Percentiles rank a stretch among this genome's conserved stretches.
These are phyloP conservation scores for Suhomyces coccinellae DNA, from an alignment of 1,139 yeast genomes.

Conservation along the genomic window DNA sequence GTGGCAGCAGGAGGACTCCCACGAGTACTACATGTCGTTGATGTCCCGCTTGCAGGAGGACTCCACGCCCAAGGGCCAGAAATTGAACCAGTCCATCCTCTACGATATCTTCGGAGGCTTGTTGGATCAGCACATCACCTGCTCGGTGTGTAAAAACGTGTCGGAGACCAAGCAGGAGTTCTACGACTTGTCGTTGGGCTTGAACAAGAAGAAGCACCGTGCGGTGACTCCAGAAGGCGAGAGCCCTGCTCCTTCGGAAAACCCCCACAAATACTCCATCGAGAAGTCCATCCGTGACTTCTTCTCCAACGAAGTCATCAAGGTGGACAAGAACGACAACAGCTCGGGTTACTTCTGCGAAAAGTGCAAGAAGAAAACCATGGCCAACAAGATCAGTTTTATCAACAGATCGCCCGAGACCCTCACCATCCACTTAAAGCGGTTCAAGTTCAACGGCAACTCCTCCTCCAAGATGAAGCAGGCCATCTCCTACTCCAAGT, in stretches of 20 bases:
- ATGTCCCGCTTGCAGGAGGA: constrained; percentile 89
- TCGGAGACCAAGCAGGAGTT: constrained; percentile 93
- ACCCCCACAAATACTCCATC: constrained; percentile 53
- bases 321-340: constrained; percentile 60
- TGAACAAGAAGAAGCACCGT: constrained; percentile 47
- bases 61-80: constrained; percentile 82
- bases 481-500: constrained; percentile 76
- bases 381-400: constrained; percentile 73
- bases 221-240: constrained; percentile 4
- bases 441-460: constrained; percentile 83
- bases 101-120: constrained; percentile 95
- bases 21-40: constrained; percentile 91
- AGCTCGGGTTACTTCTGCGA: constrained; percentile 81
- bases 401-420: constrained; percentile 88
- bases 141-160: constrained; percentile 74
- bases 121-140: constrained; percentile 78
- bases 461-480: constrained; percentile 84
- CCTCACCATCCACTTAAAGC: constrained; percentile 78
- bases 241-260: constrained; percentile 8
- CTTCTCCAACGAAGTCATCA: constrained; percentile 76
- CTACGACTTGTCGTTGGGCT: constrained; percentile 82
- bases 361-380: constrained; percentile 73
- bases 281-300: constrained; percentile 76
- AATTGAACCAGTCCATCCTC: constrained; percentile 75
- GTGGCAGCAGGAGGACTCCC: constrained; percentile 98